phyloP scores from a whole-genome alignment of 2,329 filamentous ascomycete genomes.

The Fusarium denticulatum region DNA sequence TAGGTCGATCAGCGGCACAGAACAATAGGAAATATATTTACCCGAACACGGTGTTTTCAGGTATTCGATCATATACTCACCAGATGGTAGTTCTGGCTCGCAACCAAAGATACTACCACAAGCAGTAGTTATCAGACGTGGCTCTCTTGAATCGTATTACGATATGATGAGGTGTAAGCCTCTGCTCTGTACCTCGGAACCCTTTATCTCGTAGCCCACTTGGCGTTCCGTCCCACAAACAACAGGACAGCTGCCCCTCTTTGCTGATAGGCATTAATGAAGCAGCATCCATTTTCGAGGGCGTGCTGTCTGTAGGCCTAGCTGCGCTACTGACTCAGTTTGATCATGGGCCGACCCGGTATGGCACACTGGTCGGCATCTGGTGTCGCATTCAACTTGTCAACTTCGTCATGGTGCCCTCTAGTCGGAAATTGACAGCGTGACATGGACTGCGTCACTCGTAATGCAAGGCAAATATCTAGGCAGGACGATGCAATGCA shows the following conservation, averaged over 20 bases:
- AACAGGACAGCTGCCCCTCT: conserved; percentile 38
- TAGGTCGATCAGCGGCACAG: conserved; percentile 17
- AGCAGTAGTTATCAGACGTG: not conserved
- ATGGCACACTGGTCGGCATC: conserved; percentile 1
- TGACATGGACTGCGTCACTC: conserved; percentile 37
- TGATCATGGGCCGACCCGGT: not conserved
- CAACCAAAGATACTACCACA: not conserved
- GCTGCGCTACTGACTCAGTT: not conserved
- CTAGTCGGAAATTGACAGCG: conserved; percentile 12
- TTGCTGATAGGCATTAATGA: conserved; percentile 35
- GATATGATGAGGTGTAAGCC: conserved; percentile 31
- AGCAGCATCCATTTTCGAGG: conserved; percentile 7
- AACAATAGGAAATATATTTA: conserved; percentile 4
- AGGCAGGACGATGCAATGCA: conserved; percentile 18
- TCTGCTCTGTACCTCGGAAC: not conserved
- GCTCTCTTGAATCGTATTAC: conserved; percentile 16
- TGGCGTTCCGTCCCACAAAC: conserved; percentile 35
- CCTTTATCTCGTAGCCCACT: conserved; percentile 42
- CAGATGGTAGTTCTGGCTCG: not conserved
- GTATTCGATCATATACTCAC: not conserved
- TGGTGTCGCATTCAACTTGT: conserved; percentile 15
- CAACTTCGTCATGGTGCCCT: conserved; percentile 15
- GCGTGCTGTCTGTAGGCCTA: conserved; percentile 7
- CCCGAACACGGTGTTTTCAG: not conserved
- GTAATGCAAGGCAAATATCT: conserved; percentile 14